Conservation (phyloP, 208 protist genomes). For the Leishmania tarentolae region DNA sequence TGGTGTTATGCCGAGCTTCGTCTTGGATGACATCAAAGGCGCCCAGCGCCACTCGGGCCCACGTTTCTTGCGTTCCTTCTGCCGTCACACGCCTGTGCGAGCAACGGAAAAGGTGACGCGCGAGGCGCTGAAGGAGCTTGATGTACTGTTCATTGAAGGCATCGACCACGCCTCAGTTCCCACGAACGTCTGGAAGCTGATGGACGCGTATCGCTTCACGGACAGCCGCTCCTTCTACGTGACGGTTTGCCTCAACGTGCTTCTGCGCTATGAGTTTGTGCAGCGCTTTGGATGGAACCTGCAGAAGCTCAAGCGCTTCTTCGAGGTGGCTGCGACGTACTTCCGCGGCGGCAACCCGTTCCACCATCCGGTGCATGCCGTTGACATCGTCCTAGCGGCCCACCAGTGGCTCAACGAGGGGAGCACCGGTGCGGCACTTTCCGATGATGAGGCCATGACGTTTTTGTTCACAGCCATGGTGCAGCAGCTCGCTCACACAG, state of each 20-base stretch:
- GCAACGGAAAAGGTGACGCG: constrained; percentile 33
- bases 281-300: constrained; percentile 51
- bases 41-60: constrained; percentile 26
- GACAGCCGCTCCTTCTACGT: constrained; percentile 35
- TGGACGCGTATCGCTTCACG: constrained; percentile 21
- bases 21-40: constrained; percentile 23
- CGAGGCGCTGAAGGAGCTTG: constrained; percentile 29
- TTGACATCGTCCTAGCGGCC: constrained; percentile 66
- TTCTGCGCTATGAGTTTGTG: constrained; percentile 71
- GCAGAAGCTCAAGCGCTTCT: constrained; percentile 43
- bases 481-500: constrained; percentile 60
- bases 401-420: constrained; percentile 61
- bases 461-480: constrained; percentile 58
- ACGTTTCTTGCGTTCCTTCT: constrained; percentile 46
- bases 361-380: constrained; percentile 73
- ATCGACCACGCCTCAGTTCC: constrained; percentile 34
- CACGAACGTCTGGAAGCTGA: constrained; percentile 16
- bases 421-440: constrained; percentile 40
- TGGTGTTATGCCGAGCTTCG: constrained; percentile 32
- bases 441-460: constrained; percentile 58
- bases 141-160: constrained; percentile 45
- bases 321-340: constrained; percentile 42
- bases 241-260: constrained; percentile 57
- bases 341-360: constrained; percentile 70
- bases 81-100: constrained; percentile 48